Conservation (phyloP, 441 rosid species). For the Adansonia grandidieri region DNA sequence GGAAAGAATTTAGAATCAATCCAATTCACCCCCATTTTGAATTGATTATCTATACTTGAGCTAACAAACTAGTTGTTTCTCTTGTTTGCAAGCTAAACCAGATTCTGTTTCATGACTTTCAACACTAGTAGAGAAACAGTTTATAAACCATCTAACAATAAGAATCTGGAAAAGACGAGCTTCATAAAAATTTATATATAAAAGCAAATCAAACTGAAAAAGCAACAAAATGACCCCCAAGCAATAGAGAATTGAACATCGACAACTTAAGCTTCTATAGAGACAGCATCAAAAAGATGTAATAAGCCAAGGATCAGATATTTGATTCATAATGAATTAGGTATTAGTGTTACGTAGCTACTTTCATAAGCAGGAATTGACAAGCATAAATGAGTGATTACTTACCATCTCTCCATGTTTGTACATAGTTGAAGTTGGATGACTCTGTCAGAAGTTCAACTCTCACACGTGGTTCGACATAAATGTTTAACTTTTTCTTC, state of each 20-base stretch:
- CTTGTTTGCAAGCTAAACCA: background rate
- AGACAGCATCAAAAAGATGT: background rate
- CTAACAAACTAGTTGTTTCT: background rate
- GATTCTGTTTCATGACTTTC: background rate
- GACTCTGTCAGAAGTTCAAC: conserved; percentile 80
- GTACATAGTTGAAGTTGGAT: conserved; percentile 67
- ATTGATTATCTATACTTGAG: background rate
- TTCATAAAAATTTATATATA: background rate
- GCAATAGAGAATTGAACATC: background rate
- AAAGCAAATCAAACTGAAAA: background rate
- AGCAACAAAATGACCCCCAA: background rate
- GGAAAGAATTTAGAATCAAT: background rate
- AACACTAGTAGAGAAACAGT: background rate
- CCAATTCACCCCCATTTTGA: background rate
- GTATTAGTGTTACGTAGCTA: background rate
- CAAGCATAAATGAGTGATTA: conserved; percentile 19
- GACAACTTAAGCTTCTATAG: background rate
- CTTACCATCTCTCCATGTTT: conserved; percentile 96
- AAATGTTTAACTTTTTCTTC: conserved; percentile 66
- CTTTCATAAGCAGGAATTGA: background rate
- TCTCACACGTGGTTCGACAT: conserved; percentile 87
- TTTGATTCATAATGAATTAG: background rate
- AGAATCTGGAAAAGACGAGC: background rate
- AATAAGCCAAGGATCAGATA: background rate
- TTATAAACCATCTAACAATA: background rate